Base-by-base conservation (phyloP, 2,329 filamentous ascomycete genomes). In the Neodidymelliopsis sp. region DNA sequence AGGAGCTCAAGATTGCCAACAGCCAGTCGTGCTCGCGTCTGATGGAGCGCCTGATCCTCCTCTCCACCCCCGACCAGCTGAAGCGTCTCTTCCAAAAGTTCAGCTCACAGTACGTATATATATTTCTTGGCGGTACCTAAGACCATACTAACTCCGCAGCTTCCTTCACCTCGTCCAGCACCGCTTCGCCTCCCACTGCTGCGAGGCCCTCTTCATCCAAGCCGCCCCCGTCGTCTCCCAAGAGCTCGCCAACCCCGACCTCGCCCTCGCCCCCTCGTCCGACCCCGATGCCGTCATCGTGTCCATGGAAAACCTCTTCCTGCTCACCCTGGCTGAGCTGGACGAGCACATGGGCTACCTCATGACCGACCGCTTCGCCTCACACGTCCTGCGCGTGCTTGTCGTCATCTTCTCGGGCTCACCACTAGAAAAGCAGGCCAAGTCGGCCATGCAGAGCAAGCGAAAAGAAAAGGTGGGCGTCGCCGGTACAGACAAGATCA, bases 151-250 rank as follows among this genome's bases (percentile, higher is more conserved):
- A 60, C 62, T 57, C 35, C 24, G 25, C 60, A 83, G 80, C 74
- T 96, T 97, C 74, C 78, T 93, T 49, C 88, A 92, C 63, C 82
- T 99, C 20, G 86, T 97, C 40, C 92, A 95, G 70, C 94, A 99
- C 75, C 88, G 94, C 13, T 99, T 99, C 66, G 94, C 94, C 4
- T 96, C 92, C 53, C 94, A 99, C 77, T 97, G 93, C 75, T 97
- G 92, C 71, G 94, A 99, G 76, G 90, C 90, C 19, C 81, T 99
- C 23, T 97, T 99, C 72, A 79, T 92, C 37, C 85, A 89, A 57
- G 88, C 90, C 2, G 92, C 92, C 0, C 87, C 89, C 1, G 76
- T 88, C 9, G 89, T 96, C 27, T 88, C 88, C 11, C 79, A 87
- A 53, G 92, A 96, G 73, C 74, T 90, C 12, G 73, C 76, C 5